Evolutionary conservation across 768 basidiomycete genomes (phyloP), one percentile per base, ranked within the genome.

Genomic region (Kwoniella sp.): DNA sequence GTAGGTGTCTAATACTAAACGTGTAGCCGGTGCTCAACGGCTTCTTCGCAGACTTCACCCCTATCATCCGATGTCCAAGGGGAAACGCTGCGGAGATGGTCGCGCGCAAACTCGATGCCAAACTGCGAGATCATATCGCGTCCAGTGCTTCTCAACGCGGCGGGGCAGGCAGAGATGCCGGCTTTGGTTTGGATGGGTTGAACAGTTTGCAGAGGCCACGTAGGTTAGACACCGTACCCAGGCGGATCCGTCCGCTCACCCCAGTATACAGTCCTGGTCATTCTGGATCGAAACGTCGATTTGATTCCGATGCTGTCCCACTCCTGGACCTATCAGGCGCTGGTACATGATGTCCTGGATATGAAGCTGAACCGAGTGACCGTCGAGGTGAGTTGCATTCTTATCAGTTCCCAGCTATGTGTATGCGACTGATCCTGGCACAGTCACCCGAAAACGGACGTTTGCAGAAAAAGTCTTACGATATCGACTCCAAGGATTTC

Each of bases 51-150:
- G 90, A 88, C 1, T 86, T 89, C 62, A 86, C 93, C 19, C 95
- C 95, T 9, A 87, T 91, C 69, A 96, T 99, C 53, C 85, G 95
- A 27, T 85, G 88, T 51, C 95, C 95, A 19, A 79, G 86, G 73
- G 93, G 93, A 1, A 96, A 98, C 73, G 95, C 95, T 4, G 95
- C 92, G 17, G 95, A 99, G 75, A 95, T 96, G 92, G 84, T 98
- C n/a, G 92, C 92, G 8, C 86, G 90, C 76, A 95, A 89, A 72
- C 79, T 99, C 10, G 95, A 99, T 66, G 81, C 83, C 12, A 89
- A 89, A 75, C 85, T 98, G 62, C 79, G 93, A 43, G 93, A 98
- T 68, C 76, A 77, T 83, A 85, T 59, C 75, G 91, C 50, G 76
- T 89, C 50, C 0, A 72, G 71, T 11, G 60, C 69, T 54, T 62